Conservation (phyloP, 306 rosid species). For the Malus orientalis region DNA sequence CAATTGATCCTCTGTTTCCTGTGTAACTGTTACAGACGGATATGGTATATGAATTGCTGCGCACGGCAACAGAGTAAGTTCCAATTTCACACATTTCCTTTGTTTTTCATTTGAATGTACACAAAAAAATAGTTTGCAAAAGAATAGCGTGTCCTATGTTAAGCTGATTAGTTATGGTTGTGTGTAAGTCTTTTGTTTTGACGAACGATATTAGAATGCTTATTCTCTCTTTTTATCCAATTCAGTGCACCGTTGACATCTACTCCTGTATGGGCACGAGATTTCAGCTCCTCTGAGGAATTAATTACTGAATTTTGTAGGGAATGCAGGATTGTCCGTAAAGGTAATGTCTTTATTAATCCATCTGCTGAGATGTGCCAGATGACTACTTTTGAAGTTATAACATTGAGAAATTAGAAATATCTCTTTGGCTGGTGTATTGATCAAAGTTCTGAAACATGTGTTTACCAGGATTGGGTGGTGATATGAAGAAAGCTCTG, state of each 20-base stretch:
- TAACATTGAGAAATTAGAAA: background rate
- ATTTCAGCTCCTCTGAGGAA: conserved; percentile 83
- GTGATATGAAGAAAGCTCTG: conserved; percentile 98
- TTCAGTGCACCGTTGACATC: conserved; percentile 82
- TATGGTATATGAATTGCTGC: conserved; percentile 94
- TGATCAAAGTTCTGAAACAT: conserved; percentile 7
- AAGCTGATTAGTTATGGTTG: background rate
- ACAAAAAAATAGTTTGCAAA: background rate
- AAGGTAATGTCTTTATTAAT: conserved; percentile 38
- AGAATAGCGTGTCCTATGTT: background rate
- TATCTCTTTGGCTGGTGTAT: background rate
- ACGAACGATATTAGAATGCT: conserved; percentile 8
- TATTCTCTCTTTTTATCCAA: conserved; percentile 18
- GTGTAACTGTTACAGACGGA: conserved; percentile 63
- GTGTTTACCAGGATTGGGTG: conserved; percentile 74
- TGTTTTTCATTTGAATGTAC: background rate
- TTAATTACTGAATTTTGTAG: conserved; percentile 90
- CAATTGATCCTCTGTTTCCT: background rate
- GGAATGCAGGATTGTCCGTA: conserved; percentile 95
- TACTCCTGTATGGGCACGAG: conserved; percentile 84
- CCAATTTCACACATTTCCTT: conserved; percentile 5
- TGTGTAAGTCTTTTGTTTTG: background rate
- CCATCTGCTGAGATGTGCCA: background rate
- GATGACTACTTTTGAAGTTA: background rate
- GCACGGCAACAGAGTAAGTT: conserved; percentile 92